Conservation (phyloP, 176 grass and related monocot species). For the Triticum turgidum region DNA sequence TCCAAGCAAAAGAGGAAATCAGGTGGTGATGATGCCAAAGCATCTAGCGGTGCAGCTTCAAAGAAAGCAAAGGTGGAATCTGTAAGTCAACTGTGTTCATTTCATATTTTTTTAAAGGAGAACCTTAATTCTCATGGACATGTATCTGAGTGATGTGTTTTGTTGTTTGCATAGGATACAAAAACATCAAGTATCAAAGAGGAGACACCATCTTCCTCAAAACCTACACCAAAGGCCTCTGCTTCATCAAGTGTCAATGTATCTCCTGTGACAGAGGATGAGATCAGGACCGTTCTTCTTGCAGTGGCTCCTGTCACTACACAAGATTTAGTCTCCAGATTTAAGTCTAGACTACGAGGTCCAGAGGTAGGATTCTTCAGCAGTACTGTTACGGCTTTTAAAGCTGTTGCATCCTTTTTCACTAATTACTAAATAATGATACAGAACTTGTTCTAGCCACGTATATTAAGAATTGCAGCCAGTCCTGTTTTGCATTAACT, state of each 20-base stretch:
- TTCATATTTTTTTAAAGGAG: neutral
- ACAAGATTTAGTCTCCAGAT: conserved; percentile 89
- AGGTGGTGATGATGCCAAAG: conserved; percentile 67
- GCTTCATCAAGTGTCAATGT: conserved; percentile 39
- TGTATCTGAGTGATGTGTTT: neutral
- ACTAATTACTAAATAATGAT: neutral
- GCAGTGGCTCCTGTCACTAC: conserved; percentile 74
- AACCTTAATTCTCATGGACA: neutral
- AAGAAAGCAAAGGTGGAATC: conserved; percentile 82
- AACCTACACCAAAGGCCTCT: conserved; percentile 50
- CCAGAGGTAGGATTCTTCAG: conserved; percentile 49
- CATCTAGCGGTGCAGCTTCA: conserved; percentile 44
- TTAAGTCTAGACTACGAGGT: conserved; percentile 84
- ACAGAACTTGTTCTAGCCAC: neutral
- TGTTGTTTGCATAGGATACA: conserved; percentile 40
- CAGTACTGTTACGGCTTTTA: neutral
- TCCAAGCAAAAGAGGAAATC: conserved; percentile 88
- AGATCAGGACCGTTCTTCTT: conserved; percentile 88
- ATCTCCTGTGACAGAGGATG: conserved; percentile 86
- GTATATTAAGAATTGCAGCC: neutral
- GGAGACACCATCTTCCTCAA: conserved; percentile 47
- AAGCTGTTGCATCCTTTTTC: neutral
- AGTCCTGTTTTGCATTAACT: neutral
- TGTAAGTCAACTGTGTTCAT: conserved; percentile 51
- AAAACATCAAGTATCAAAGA: conserved; percentile 58